Evolutionary conservation across 768 basidiomycete genomes (phyloP).

Genomic region (Astraeus odoratus): DNA sequence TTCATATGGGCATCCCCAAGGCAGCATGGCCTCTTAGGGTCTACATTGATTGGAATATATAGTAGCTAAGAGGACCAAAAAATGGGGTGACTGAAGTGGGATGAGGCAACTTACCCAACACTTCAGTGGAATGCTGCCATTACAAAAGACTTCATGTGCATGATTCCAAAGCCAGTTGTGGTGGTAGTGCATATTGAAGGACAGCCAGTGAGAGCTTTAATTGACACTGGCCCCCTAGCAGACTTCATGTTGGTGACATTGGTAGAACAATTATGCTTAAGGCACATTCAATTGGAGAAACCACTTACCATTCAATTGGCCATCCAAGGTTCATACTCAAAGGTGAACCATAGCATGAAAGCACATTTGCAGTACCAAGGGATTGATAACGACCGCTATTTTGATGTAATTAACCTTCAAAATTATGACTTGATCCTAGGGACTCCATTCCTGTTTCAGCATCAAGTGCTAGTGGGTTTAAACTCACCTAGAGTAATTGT

Average conservation of each 20-base stretch:
- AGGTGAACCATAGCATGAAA: not conserved
- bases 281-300: too few relatives aligned
- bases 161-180: not conserved
- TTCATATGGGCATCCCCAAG: too few relatives aligned
- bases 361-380: not conserved
- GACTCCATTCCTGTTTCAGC: not conserved
- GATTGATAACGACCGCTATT: not conserved
- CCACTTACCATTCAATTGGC: too few relatives aligned
- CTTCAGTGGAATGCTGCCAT: not conserved
- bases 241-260: not conserved
- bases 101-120: too few relatives aligned
- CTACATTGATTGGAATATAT: too few relatives aligned
- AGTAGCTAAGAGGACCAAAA: too few relatives aligned
- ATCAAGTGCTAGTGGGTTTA: not conserved
- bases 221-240: too few relatives aligned
- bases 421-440: too few relatives aligned
- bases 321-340: not conserved
- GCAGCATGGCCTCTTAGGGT: too few relatives aligned
- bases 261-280: not conserved
- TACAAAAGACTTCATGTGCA: not conserved
- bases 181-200: not conserved
- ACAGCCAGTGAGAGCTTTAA: not conserved
- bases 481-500: too few relatives aligned
- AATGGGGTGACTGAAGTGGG: too few relatives aligned
- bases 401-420: too few relatives aligned